These are phyloP conservation scores for Fagopyrum tataricum DNA, from an alignment of 148 eudicot genomes.

Conservation along the genomic window DNA sequence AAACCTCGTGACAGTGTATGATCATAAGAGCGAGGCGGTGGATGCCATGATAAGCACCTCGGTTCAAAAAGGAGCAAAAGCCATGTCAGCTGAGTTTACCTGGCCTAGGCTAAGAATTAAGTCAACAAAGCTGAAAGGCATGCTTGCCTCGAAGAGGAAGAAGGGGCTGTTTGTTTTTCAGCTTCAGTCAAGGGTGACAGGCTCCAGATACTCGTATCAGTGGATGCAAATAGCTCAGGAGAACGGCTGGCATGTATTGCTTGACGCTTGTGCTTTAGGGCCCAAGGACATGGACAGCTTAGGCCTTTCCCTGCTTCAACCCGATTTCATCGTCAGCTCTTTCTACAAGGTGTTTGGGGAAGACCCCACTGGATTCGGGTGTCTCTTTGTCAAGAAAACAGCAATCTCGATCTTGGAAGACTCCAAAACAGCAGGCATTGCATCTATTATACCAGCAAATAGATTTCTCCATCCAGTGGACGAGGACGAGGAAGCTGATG, in stretches of 20 bases:
- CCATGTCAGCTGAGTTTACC: slow-evolving; percentile 64
- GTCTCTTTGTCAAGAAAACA: slow-evolving; percentile 81
- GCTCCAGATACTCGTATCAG: slow-evolving; percentile 81
- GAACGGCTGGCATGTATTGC: slow-evolving; percentile 91
- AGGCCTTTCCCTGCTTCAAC: slow-evolving; percentile 70
- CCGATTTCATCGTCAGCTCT: slow-evolving; percentile 80
- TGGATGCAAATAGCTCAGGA: slow-evolving; percentile 95
- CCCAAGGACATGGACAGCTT: slow-evolving; percentile 95
- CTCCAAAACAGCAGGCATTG: slow-evolving; percentile 52
- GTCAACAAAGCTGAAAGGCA: slow-evolving; percentile 43
- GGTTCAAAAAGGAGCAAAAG: slow-evolving; percentile 59
- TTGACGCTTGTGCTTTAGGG: slow-evolving; percentile 88
- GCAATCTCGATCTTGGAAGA: slow-evolving; percentile 41
- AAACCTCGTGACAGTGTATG: slow-evolving; percentile 76
- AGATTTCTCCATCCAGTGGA: slow-evolving; percentile 29
- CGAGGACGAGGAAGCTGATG: slow-evolving; percentile 22
- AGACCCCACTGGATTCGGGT: slow-evolving; percentile 89
- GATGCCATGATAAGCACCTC: slow-evolving; percentile 49
- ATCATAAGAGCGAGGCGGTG: slow-evolving; percentile 72
- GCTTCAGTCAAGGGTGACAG: slow-evolving; percentile 76
- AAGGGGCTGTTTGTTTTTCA: slow-evolving; percentile 81
- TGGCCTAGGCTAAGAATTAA: slow-evolving; percentile 84
- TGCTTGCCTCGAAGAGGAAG: slow-evolving; percentile 35
- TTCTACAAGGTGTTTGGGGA: slow-evolving; percentile 94
- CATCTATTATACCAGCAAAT: slow-evolving; percentile 43